Evolutionary conservation across 2,329 filamentous ascomycete species (phyloP), one percentile per base, ranked within the genome.

Genomic region (Trichoderma sp.): DNA sequence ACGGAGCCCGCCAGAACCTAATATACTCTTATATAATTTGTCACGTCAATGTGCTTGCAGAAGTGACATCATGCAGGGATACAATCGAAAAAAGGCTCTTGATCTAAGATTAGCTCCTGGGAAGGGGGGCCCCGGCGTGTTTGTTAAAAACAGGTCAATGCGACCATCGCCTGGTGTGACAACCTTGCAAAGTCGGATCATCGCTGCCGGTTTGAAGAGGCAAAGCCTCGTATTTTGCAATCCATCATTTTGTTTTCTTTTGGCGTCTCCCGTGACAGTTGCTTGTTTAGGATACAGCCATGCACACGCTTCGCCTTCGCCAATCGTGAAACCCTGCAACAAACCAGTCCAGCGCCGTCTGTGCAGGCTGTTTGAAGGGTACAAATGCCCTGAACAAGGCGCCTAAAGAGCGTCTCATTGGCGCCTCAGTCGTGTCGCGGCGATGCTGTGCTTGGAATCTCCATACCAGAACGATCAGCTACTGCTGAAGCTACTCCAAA

Each of bases 381-480:
- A 14, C 57, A 24, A 34, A 24, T 15, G 30, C 18, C 57, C 32
- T 14, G 11, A 21, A 60, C 15, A 34, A 47, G 56, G 18, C 53
- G 26, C 5, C 21, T 24, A 47, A 24, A 34, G 28, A 36, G 56
- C 65, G 65, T 39, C 12, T 69, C n/a, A 69, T 21, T 43, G 21
- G 65, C 56, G 65, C 57, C 65, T 69, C 65, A 69, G n/a, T 15
- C 53, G 53, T 57, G 53, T 68, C 65, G 15, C 34, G 65, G 53
- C 34, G 36, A 60, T 68, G 53, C 51, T 60, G 24, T 24, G 32
- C 26, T 32, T 32, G 56, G 53, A 15, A 51, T 32, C 56, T 39
- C 28, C 65, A 69, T 69, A 26, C 65, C 65, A 67, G 32, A 30
- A 21, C 24, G 32, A 67, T 43, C 51, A 60, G 36, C 56, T 53